These are phyloP conservation scores for Neotropicomus parvogracilis DNA, from an alignment of 1,284 basidiomycete genomes.

Conservation along the genomic window DNA sequence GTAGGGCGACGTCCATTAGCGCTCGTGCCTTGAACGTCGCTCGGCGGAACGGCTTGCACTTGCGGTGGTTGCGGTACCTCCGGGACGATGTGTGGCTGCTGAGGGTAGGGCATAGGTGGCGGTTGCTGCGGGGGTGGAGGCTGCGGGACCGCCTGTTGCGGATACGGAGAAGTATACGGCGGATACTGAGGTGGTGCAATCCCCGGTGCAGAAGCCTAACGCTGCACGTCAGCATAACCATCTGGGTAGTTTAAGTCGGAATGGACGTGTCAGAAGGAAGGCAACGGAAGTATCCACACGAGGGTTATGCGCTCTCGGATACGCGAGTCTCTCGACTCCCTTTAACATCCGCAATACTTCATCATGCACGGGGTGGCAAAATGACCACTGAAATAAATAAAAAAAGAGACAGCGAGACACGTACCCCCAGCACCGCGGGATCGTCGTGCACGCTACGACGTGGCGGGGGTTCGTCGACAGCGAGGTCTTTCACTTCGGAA, in stretches of 20 bases:
- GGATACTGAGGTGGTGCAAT: slow-evolving; percentile 29
- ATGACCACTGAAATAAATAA: too few species aligned
- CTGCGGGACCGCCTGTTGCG: slow-evolving; percentile 26
- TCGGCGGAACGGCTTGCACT: slow-evolving; percentile 10
- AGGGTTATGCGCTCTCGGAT: slow-evolving; percentile 52
- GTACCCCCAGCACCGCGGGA: slow-evolving; percentile 71
- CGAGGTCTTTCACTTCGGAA: slow-evolving; percentile 76
- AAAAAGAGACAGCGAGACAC: slow-evolving; percentile 30
- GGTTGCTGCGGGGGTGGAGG: slow-evolving; percentile 28
- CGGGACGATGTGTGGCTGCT: slow-evolving; percentile 26
- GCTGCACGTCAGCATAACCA: slow-evolving; percentile 12
- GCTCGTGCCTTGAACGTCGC: slow-evolving; percentile 25
- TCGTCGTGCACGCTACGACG: slow-evolving; percentile 69
- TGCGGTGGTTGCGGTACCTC: slow-evolving; percentile 28
- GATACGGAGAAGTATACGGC: slow-evolving; percentile 30
- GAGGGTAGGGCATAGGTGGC: slow-evolving; percentile 26
- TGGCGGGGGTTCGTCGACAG: slow-evolving; percentile 63
- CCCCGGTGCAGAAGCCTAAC: slow-evolving; percentile 37
- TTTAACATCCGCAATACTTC: slow-evolving; percentile 54
- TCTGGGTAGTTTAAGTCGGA: not conserved
- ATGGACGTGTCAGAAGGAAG: slow-evolving; percentile 49
- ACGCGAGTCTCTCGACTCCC: slow-evolving; percentile 31
- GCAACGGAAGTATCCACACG: slow-evolving; percentile 58
- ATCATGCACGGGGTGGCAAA: slow-evolving; percentile 31
- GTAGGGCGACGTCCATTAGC: slow-evolving; percentile 28